Base-by-base conservation (phyloP, 2,329 filamentous ascomycete species). In the Sarocladium strictum region DNA sequence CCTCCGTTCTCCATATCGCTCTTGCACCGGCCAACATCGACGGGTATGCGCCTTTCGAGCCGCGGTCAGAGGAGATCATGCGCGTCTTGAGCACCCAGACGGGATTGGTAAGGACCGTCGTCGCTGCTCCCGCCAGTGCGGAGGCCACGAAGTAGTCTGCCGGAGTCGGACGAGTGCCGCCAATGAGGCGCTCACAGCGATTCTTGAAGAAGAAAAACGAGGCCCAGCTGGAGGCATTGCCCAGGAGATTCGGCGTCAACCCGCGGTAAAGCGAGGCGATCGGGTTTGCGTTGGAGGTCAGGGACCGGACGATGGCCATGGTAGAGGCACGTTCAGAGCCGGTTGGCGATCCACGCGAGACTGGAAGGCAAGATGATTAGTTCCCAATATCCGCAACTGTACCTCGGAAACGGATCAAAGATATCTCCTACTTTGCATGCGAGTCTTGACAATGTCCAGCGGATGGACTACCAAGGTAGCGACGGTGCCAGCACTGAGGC, bases 41-140 rank as follows among this genome's bases (percentile, higher is more conserved):
- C 15, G 82, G 79, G 70, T 99, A 99, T 1, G 93, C 94, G 14
- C 90, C 90, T 2, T 79, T 81, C 5, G 84, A 79, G 54, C 81
- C 77, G 51, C 83, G 81, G 60, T 94, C 89, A 3, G 89, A 92
- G 27, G 91, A 90, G 23, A 97, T 77, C 91, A 99, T 97, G 59
- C 94, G 87, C 9, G 93, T 97, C 76, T 97, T 97, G 68, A 99
- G 84, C 2, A 99, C 94, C 94, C 94, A 99, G 63, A 99, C 86
- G 2, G 94, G 94, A 67, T 97, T 97, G 27, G 94, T 97, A 60
- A 93, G 78, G 27, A 89, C 73, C 41, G 92, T 87, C 1, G 91
- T 96, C 38, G 89, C 70, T 17, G 87, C 76, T 27, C 93, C 92
- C 60, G 79, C 75, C 26, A 78, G 65, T n/a, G 76, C 88, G 32